Evolutionary conservation across 2,329 filamentous ascomycete genomes (phyloP).

Genomic region (Calonectria pteridis): DNA sequence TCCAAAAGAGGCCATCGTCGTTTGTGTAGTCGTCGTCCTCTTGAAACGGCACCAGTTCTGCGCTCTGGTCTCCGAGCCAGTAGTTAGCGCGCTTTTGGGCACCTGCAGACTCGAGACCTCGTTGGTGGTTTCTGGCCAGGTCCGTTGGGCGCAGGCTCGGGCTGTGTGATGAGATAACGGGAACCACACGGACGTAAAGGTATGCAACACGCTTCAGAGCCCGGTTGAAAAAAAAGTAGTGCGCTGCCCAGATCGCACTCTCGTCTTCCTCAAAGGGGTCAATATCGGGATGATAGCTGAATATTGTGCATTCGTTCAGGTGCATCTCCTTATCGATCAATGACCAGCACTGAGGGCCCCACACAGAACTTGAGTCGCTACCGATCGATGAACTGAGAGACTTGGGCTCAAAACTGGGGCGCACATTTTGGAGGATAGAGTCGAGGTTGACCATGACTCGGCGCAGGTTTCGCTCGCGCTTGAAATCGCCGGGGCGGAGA

Average conservation of each 20-base stretch:
- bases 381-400: slow-evolving; percentile 57
- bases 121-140: slow-evolving; percentile 44
- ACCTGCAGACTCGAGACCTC: slow-evolving; percentile 50
- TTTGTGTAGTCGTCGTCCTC: slow-evolving; percentile 62
- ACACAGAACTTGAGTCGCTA: slow-evolving; percentile 70
- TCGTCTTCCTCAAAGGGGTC: slow-evolving; percentile 94
- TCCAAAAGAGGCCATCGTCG: slow-evolving; percentile 67
- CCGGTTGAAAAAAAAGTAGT: slow-evolving; percentile 99
- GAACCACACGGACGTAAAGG: slow-evolving; percentile 91
- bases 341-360: slow-evolving; percentile 93
- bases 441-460: slow-evolving; percentile 90
- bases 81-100: slow-evolving; percentile 82
- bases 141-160: slow-evolving; percentile 58
- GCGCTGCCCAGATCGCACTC: slow-evolving; percentile 92
- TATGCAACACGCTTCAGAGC: slow-evolving; percentile 93
- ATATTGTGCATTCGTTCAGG: slow-evolving; percentile 88
- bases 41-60: slow-evolving; percentile 59
- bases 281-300: slow-evolving; percentile 89
- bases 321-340: slow-evolving; percentile 96
- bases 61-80: slow-evolving; percentile 82
- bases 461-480: slow-evolving; percentile 82
- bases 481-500: slow-evolving; percentile 89
- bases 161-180: slow-evolving; percentile 75
- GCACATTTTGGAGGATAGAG: slow-evolving; percentile 87
- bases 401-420: slow-evolving; percentile 69